These are phyloP conservation scores for Helicocarpus griseus DNA, from an alignment of 2,329 filamentous ascomycete species.

Conservation along the genomic window DNA sequence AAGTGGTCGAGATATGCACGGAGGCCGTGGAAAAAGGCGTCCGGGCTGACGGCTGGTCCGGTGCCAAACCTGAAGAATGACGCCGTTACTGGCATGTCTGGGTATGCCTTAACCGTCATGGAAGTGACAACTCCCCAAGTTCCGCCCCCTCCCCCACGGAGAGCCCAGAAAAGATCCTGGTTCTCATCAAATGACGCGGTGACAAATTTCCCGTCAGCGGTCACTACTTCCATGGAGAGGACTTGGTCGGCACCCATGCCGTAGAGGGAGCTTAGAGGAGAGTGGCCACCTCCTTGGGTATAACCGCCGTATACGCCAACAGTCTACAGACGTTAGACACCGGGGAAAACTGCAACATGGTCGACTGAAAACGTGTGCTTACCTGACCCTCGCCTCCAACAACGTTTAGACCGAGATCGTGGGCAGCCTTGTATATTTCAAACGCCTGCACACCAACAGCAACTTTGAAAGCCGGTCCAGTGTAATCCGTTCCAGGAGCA, in stretches of 20 bases:
- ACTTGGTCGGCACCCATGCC: conserved; percentile 53
- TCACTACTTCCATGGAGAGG: conserved; percentile 48
- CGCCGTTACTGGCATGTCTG: conserved; percentile 20
- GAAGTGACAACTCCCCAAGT: conserved; percentile 49
- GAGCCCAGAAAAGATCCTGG: conserved; percentile 53
- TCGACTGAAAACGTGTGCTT: too few species aligned
- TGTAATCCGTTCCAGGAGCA: conserved; percentile 35
- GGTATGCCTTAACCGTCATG: conserved; percentile 42
- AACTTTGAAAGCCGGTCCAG: conserved; percentile 43
- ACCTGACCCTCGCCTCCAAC: conserved; percentile 48
- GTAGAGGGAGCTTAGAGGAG: conserved; percentile 37
- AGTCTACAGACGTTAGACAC: too few species aligned
- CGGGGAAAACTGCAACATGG: too few species aligned
- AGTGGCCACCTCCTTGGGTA: conserved; percentile 51
- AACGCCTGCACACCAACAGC: conserved; percentile 46
- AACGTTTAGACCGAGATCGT: conserved; percentile 38
- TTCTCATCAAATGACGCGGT: conserved; percentile 40
- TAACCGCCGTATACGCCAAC: conserved; percentile 53
- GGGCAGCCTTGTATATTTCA: conserved; percentile 39
- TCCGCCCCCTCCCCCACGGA: conserved; percentile 51
- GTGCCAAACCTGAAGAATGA: too few species aligned
- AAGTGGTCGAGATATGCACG: too few species aligned
- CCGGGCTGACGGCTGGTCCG: too few species aligned
- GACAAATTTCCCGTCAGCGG: conserved; percentile 38
- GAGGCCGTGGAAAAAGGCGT: too few species aligned